Evolutionary conservation across 192 early-diverging fungal genomes (phyloP), one percentile per base, ranked within the genome.

Genomic region (Coemansia sp.): DNA sequence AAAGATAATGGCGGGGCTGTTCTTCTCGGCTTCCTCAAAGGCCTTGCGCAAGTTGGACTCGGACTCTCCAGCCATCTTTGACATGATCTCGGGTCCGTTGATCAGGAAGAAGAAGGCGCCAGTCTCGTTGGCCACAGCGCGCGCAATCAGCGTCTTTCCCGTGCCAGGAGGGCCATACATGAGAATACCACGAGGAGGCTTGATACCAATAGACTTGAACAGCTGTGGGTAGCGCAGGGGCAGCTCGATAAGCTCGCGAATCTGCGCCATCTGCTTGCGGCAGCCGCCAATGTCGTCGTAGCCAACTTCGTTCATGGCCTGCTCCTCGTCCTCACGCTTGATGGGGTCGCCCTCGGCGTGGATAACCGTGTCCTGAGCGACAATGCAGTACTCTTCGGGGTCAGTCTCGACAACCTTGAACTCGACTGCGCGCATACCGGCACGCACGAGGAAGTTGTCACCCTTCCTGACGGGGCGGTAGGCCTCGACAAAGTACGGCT

Each of bases 11-110:
- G 96, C 89, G 7, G 97, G 97, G 69, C 90, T 89, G 82, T 99
- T 98, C 82, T 95, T 96, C 81, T 96, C 94, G 19, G 97, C 97
- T 78, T 99, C 97, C 72, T 98, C 96, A 67, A 99, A 99, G 9
- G 95, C 96, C 85, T 99, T 98, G 64, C 97, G 90, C 72, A 99
- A 73, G 76, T 99, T 99, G 60, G 89, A 91, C 86, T 99, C 97
- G 67, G 92, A 94, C 80, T 99, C 97, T 73, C 97, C 97, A 39
- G 97, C 95, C 97, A 99, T 99, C 86, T 98, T 98, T 72, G 94
- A 96, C 96, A 99, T 98, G 76, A 99, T 98, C 77, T 98, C 96
- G 59, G 97, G 97, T 41, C 96, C 97, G 75, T 98, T 98, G 85
- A 99, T 98, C 57, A 96, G 80, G 86, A 99, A 98, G 89, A 99